These are phyloP conservation scores for Eremothecium coryli DNA, from an alignment of 1,139 yeast species.

Conservation along the genomic window DNA sequence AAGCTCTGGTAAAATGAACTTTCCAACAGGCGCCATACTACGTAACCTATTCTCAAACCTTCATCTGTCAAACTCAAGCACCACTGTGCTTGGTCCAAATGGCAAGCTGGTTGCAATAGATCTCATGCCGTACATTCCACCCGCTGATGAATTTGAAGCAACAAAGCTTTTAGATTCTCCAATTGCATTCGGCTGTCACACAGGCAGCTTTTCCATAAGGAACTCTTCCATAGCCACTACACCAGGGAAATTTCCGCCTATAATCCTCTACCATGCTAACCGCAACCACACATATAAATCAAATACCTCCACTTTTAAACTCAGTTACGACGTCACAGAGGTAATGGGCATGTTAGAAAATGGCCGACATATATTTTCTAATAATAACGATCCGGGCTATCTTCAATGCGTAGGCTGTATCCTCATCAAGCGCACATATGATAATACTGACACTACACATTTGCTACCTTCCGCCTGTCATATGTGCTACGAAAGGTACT, in stretches of 20 bases:
- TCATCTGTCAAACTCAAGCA: constrained; percentile 16
- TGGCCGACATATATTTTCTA: constrained; percentile 45
- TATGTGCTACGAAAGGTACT: constrained; percentile 34
- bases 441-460: constrained; percentile 31
- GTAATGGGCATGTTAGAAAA: constrained; percentile 39
- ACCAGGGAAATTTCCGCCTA: constrained; percentile 38
- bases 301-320: constrained; percentile 53
- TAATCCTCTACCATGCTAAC: constrained; percentile 47
- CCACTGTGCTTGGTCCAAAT: constrained; percentile 12
- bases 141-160: constrained; percentile 29
- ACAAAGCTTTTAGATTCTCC: constrained; percentile 35
- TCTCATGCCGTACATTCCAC: constrained; percentile 25
- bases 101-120: constrained; percentile 11
- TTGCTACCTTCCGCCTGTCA: constrained; percentile 29
- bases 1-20: constrained; percentile 47
- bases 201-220: constrained; percentile 19
- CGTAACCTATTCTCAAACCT: constrained; percentile 27
- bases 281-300: constrained; percentile 35
- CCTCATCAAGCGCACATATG: constrained; percentile 46
- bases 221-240: constrained; percentile 9
- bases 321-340: constrained; percentile 41
- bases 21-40: constrained; percentile 59
- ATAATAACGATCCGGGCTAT: constrained; percentile 35
- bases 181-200: constrained; percentile 48
- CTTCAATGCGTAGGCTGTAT: constrained; percentile 53